A percentile compares a stretch with the other conserved stretches of the same genome.
Conservation (phyloP, 2,329 filamentous ascomycete species). For the Talaromyces sp. region DNA sequence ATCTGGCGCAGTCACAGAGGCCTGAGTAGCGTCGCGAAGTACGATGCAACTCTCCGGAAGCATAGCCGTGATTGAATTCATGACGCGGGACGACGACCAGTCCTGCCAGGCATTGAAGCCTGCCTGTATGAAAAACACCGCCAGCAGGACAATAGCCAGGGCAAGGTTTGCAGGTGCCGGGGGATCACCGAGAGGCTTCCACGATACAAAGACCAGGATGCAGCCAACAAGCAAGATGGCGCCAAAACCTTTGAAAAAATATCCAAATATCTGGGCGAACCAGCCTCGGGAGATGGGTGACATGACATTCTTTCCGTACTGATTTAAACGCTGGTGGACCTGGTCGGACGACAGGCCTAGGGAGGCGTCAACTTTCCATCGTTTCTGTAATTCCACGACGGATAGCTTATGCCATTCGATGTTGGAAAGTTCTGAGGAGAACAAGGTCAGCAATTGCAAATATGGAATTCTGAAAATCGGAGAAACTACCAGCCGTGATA, state of each 20-base stretch:
- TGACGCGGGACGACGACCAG: conserved; percentile 69
- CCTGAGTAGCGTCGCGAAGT: conserved; percentile 52
- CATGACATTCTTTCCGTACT: conserved; percentile 63
- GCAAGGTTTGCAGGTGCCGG: conserved; percentile 65
- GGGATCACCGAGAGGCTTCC: conserved; percentile 67
- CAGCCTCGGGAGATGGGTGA: conserved; percentile 59
- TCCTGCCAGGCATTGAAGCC: conserved; percentile 67
- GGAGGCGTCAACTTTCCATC: conserved; percentile 51
- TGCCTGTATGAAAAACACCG: conserved; percentile 65
- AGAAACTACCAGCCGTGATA: conserved; percentile 39
- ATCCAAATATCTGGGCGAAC: conserved; percentile 55
- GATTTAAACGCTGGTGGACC: conserved; percentile 47
- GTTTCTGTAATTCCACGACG: conserved; percentile 52
- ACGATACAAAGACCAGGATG: conserved; percentile 69
- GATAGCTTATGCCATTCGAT: conserved; percentile 64
- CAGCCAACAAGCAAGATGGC: conserved; percentile 62
- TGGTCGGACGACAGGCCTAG: conserved; percentile 58
- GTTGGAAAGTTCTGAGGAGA: conserved; percentile 46
- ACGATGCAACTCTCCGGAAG: conserved; percentile 67
- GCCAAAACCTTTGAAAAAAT: conserved; percentile 75
- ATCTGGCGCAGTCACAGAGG: conserved; percentile 49
- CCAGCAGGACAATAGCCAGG: conserved; percentile 64
- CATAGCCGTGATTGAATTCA: conserved; percentile 75
- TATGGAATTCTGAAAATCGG: background rate
- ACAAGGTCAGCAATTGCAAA: background rate